A percentile compares a stretch with the other conserved stretches of the same genome.
Conservation (phyloP, 1,139 yeast genomes). For the Geotrichum histeridarum region DNA sequence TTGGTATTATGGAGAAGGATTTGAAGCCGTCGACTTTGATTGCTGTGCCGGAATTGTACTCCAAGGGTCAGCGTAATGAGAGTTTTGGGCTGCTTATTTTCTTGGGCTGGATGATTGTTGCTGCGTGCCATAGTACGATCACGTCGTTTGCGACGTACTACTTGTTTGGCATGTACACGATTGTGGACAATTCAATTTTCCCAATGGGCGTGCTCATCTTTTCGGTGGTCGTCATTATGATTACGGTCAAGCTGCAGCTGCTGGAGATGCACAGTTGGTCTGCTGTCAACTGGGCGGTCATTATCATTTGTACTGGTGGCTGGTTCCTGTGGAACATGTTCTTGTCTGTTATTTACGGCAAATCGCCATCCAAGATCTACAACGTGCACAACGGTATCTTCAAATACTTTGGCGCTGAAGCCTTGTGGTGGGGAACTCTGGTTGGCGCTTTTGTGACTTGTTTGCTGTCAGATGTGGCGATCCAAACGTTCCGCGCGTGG, state of each 20-base stretch:
- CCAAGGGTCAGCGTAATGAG: conserved; percentile 68
- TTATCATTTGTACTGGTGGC: conserved; percentile 74
- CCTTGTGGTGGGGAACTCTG: conserved; percentile 80
- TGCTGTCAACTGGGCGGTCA: conserved; percentile 64
- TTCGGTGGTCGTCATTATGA: conserved; percentile 63
- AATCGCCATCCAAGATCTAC: conserved; percentile 57
- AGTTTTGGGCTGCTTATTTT: conserved; percentile 70
- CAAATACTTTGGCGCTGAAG: conserved; percentile 68
- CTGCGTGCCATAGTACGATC: conserved; percentile 67
- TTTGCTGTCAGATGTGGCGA: conserved; percentile 54
- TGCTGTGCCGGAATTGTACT: conserved; percentile 87
- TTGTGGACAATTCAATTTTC: conserved; percentile 67
- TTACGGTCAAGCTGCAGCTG: conserved; percentile 73
- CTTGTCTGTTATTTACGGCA: conserved; percentile 61
- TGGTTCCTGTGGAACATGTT: conserved; percentile 83
- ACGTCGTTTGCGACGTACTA: conserved; percentile 63
- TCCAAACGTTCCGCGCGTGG: conserved; percentile 53
- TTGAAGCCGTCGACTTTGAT: conserved; percentile 79
- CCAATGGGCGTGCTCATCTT: conserved; percentile 76
- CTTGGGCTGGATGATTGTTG: conserved; percentile 72
- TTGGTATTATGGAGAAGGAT: conserved; percentile 96
- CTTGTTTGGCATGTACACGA: conserved; percentile 61
- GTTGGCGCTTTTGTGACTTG: conserved; percentile 49
- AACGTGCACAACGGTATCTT: conserved; percentile 67
- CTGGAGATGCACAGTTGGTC: conserved; percentile 81